Evolutionary conservation across 768 basidiomycete genomes (phyloP).

Genomic region (Dacryopinax spathularia): DNA sequence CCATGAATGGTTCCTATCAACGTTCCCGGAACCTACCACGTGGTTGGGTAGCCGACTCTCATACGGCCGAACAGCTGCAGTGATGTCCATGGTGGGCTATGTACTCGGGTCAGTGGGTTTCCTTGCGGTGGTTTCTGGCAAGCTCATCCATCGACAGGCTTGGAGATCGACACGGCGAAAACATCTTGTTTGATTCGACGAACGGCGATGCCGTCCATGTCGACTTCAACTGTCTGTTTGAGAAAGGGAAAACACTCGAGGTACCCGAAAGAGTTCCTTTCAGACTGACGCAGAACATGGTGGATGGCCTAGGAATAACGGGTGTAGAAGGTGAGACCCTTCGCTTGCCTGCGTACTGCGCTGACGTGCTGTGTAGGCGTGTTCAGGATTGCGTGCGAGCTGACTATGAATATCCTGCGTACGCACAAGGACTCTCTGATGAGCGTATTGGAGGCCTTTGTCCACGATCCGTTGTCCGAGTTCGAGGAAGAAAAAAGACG

Average conservation of each 20-base stretch:
- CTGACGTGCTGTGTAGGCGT: constrained; percentile 37
- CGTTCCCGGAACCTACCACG: constrained; percentile 88
- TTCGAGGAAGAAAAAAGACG: constrained; percentile 77
- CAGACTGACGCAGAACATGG: constrained; percentile 80
- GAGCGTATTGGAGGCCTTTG: constrained; percentile 91
- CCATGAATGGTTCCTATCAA: constrained; percentile 94
- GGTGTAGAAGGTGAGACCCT: constrained; percentile 62
- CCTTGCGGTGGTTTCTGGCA: not conserved
- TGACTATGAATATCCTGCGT: constrained; percentile 72
- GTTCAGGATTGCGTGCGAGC: constrained; percentile 81
- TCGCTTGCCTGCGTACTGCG: not conserved
- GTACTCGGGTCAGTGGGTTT: constrained; percentile 65
- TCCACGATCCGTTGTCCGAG: constrained; percentile 92
- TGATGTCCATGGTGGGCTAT: constrained; percentile 98
- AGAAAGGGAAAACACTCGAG: constrained; percentile 80
- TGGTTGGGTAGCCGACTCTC: constrained; percentile 83
- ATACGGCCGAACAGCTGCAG: constrained; percentile 81
- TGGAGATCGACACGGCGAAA: constrained; percentile 95
- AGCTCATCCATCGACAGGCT: constrained; percentile 36
- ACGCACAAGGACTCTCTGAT: constrained; percentile 86
- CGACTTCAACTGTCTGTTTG: constrained; percentile 95
- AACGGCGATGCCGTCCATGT: constrained; percentile 90
- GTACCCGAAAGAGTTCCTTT: constrained; percentile 89
- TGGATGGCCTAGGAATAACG: constrained; percentile 84
- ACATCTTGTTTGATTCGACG: constrained; percentile 79